phyloP scores from a whole-genome alignment of 2,329 filamentous ascomycete genomes.

The Epichloe festucae region DNA sequence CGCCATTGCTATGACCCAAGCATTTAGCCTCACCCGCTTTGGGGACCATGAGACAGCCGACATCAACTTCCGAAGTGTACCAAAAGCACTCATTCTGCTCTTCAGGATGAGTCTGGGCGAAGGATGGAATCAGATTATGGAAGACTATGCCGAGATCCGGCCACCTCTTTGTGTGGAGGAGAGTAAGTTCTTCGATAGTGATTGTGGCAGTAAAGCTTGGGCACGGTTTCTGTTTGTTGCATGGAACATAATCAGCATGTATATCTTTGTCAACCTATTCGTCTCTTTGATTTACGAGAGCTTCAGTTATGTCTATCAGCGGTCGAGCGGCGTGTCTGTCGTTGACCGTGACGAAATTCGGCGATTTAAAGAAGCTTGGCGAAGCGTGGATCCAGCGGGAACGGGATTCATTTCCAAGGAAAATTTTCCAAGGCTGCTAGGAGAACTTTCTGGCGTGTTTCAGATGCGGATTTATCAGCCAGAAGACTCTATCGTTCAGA shows the following conservation, averaged over 20 bases:
- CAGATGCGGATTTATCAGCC: conserved; percentile 93
- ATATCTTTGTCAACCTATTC: conserved; percentile 97
- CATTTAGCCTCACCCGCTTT: conserved; percentile 89
- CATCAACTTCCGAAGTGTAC: conserved; percentile 85
- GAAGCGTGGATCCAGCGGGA: conserved; percentile 83
- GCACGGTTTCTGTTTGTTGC: conserved; percentile 80
- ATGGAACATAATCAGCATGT: conserved; percentile 99
- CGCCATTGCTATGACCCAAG: conserved; percentile 90
- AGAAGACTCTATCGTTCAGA: conserved; percentile 73
- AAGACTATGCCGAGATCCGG: conserved; percentile 74
- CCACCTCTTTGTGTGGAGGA: conserved; percentile 69
- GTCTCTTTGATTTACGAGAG: conserved; percentile 98
- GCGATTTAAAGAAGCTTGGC: conserved; percentile 97
- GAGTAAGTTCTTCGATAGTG: conserved; percentile 65
- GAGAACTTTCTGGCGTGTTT: conserved; percentile 88
- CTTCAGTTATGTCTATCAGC: conserved; percentile 98
- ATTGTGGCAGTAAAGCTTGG: conserved; percentile 87
- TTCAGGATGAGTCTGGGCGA: conserved; percentile 91
- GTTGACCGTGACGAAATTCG: conserved; percentile 90
- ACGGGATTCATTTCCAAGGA: conserved; percentile 86
- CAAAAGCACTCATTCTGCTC: conserved; percentile 82
- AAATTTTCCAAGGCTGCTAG: conserved; percentile 74
- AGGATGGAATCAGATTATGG: conserved; percentile 95
- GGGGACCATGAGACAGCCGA: conserved; percentile 59
- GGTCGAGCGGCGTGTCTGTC: conserved; percentile 80